A percentile compares a stretch with the other conserved stretches of the same genome.
Evolutionary conservation across 441 rosid genomes (phyloP).

Genomic region (Isatis lusitanica): DNA sequence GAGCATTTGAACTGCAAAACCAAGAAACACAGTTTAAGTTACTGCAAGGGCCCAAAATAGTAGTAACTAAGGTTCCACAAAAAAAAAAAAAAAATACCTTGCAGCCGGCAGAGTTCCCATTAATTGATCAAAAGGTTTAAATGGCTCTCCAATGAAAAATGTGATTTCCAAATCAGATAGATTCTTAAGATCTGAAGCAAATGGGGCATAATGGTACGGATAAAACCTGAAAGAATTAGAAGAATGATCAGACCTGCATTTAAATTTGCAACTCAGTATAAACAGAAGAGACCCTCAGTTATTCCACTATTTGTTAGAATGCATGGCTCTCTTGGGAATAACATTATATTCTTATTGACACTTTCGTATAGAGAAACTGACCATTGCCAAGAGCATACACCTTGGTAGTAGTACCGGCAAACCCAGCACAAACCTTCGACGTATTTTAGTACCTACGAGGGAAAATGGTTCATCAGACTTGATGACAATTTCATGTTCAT

Average conservation of each 20-base stretch:
- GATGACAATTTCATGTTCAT: not conserved
- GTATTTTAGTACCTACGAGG: slow-evolving; percentile 79
- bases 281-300: slow-evolving; percentile 11
- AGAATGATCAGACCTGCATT: not conserved
- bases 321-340: slow-evolving; percentile 14
- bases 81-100: slow-evolving; percentile 48
- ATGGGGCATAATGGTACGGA: slow-evolving; percentile 97
- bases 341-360: not conserved
- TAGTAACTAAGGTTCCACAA: not conserved
- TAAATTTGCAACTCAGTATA: slow-evolving; percentile 4
- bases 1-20: slow-evolving; percentile 72
- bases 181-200: slow-evolving; percentile 93
- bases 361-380: slow-evolving; percentile 43
- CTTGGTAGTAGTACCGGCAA: slow-evolving; percentile 93
- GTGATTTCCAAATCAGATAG: slow-evolving; percentile 82
- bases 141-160: slow-evolving; percentile 84
- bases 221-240: slow-evolving; percentile 74
- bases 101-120: slow-evolving; percentile 98
- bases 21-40: slow-evolving; percentile 29
- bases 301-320: not conserved
- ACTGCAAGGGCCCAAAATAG: slow-evolving; percentile 21
- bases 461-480: slow-evolving; percentile 15
- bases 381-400: slow-evolving; percentile 98
- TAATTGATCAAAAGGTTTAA: slow-evolving; percentile 97
- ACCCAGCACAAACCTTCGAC: slow-evolving; percentile 99